phyloP scores from a whole-genome alignment of 768 basidiomycete species.

The Hericium alpestre region DNA sequence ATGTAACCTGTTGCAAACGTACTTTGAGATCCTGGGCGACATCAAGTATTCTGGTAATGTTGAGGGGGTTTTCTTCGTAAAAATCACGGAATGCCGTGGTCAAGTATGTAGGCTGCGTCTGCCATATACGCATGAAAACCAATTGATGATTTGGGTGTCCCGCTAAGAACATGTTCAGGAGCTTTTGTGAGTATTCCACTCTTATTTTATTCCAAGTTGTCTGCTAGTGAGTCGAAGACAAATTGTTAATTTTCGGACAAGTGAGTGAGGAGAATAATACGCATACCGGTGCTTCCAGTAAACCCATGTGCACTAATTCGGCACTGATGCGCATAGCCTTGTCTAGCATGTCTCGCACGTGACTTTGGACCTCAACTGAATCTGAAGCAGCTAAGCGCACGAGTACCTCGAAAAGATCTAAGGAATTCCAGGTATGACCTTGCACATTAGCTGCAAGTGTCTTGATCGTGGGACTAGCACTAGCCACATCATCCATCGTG shows the following conservation, averaged over 20 bases:
- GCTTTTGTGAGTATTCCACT: constrained; percentile 73
- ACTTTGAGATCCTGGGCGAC: constrained; percentile 93
- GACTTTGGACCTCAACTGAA: constrained; percentile 55
- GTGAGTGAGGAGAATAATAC: background rate
- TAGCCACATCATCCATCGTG: constrained; percentile 78
- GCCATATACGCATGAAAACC: constrained; percentile 95
- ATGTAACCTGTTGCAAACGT: constrained; percentile 14
- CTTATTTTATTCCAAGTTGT: constrained; percentile 83
- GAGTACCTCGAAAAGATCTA: constrained; percentile 81
- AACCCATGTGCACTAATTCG: constrained; percentile 87
- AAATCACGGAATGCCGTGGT: constrained; percentile 84
- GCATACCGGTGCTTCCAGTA: constrained; percentile 83
- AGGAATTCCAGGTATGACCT: constrained; percentile 88
- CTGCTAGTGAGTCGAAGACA: constrained; percentile 34
- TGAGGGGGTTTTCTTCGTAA: constrained; percentile 84
- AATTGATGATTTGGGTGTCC: constrained; percentile 93
- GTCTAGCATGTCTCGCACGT: constrained; percentile 86
- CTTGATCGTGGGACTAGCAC: constrained; percentile 85
- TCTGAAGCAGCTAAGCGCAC: constrained; percentile 72
- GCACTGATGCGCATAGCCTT: constrained; percentile 90
- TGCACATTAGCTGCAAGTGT: constrained; percentile 84
- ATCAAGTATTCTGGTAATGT: constrained; percentile 90
- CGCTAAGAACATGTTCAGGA: constrained; percentile 82
- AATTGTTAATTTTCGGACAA: constrained; percentile 5
- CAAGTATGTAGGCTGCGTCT: constrained; percentile 77